phyloP scores from a whole-genome alignment of 352 stramenopile species.

The Pythium sp. region DNA sequence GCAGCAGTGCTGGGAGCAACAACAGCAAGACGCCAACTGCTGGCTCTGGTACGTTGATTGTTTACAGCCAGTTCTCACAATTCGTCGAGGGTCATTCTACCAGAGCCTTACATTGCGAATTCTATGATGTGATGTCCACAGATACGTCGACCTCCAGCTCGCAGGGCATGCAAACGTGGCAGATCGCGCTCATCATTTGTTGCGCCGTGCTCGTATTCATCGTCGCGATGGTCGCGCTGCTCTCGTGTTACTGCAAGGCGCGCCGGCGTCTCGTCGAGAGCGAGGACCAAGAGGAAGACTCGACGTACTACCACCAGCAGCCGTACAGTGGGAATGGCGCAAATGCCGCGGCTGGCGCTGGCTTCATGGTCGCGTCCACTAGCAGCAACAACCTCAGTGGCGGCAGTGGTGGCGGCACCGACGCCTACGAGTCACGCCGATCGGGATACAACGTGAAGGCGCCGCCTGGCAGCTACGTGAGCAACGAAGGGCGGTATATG shows the following conservation, averaged over 20 bases:
- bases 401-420: background rate
- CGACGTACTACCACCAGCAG: conserved; percentile 43
- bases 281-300: conserved; percentile 39
- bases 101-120: background rate
- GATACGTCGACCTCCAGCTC: conserved; percentile 14
- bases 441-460: background rate
- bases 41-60: background rate
- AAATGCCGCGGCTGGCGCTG: background rate
- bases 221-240: conserved; percentile 44
- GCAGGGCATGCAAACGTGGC: conserved; percentile 41
- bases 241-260: conserved; percentile 60
- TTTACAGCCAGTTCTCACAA: background rate
- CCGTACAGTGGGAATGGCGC: conserved; percentile 14
- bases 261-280: conserved; percentile 47
- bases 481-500: conserved; percentile 14
- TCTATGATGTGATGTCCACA: background rate
- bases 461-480: background rate
- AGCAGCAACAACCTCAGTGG: conserved; percentile 10
- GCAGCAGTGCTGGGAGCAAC: background rate
- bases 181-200: conserved; percentile 61
- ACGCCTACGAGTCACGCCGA: conserved; percentile 3
- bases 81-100: background rate
- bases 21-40: conserved; percentile 3
- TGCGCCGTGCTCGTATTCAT: conserved; percentile 47
- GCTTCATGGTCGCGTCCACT: background rate